Conservation (phyloP, 495 filamentous ascomycete genomes). For the Cercophora newfieldiana region DNA sequence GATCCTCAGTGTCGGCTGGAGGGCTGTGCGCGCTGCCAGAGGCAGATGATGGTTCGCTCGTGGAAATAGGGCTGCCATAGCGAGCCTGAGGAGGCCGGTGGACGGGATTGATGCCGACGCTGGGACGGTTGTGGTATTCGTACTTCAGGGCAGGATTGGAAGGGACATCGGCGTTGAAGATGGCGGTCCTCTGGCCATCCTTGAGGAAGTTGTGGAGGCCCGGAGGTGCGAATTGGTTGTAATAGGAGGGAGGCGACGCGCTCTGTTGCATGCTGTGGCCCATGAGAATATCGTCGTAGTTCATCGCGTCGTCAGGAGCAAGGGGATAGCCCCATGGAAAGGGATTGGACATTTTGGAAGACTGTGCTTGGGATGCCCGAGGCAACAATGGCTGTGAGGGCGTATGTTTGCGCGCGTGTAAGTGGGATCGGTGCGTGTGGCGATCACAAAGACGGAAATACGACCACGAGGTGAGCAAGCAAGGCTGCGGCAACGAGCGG, state of each 20-base stretch:
- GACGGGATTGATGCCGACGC: conserved; percentile 21
- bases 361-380: neutral
- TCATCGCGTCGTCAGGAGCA: neutral
- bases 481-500: neutral
- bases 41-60: conserved; percentile 36
- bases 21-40: conserved; percentile 41
- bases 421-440: neutral
- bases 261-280: neutral
- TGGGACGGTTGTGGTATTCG: conserved; percentile 17
- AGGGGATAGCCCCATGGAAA: neutral
- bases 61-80: conserved; percentile 37
- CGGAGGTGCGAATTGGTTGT: neutral
- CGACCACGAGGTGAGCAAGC: neutral
- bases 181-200: conserved; percentile 28
- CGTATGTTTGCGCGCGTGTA: neutral
- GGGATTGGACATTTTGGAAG: neutral
- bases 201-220: conserved; percentile 33
- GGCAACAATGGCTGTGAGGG: neutral
- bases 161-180: conserved; percentile 25
- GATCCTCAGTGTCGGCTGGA: conserved; percentile 35
- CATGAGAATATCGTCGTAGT: neutral
- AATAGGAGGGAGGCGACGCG: no score
- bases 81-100: conserved; percentile 28
- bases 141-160: conserved; percentile 15
- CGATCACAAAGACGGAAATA: neutral